A percentile compares a stretch with the other conserved stretches of the same genome.
phyloP scores from a whole-genome alignment of 768 basidiomycete species.

The Candolleomyces aberdarensis region DNA sequence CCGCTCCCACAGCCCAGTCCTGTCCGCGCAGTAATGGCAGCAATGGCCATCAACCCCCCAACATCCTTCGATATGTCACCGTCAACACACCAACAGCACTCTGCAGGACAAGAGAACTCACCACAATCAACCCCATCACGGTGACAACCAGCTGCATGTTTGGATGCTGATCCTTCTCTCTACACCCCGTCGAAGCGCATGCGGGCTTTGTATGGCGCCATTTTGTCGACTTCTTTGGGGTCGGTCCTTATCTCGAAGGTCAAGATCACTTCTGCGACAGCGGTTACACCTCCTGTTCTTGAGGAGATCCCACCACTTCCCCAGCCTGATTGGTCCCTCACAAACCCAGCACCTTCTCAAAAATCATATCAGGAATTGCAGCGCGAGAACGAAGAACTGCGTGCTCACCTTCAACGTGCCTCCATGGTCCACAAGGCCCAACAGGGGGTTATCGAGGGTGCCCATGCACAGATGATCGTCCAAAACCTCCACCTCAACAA shows the following conservation, averaged over 20 bases:
- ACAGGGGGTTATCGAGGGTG: constrained; percentile 8
- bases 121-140: too few species aligned
- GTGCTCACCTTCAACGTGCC: not conserved
- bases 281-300: constrained; percentile 9
- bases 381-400: constrained; percentile 6
- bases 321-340: constrained; percentile 5
- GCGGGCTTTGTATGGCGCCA: constrained; percentile 11
- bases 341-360: not conserved
- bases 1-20: constrained; percentile 24
- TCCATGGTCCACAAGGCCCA: constrained; percentile 2
- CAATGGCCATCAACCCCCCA: not conserved
- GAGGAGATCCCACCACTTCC: not conserved
- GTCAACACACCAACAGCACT: too few species aligned
- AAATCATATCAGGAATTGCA: not conserved
- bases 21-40: constrained; percentile 15
- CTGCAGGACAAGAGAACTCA: too few species aligned
- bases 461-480: constrained; percentile 17
- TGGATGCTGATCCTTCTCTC: not conserved
- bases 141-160: too few species aligned
- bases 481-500: constrained; percentile 15
- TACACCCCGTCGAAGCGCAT: constrained; percentile 23
- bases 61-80: not conserved
- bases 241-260: constrained; percentile 17
- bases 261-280: constrained; percentile 8
- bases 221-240: constrained; percentile 17